Evolutionary conservation across 805 yeast species (phyloP), one percentile per base, ranked within the genome.

Genomic region (Saccharomycopsis oosterbeekiorum): DNA sequence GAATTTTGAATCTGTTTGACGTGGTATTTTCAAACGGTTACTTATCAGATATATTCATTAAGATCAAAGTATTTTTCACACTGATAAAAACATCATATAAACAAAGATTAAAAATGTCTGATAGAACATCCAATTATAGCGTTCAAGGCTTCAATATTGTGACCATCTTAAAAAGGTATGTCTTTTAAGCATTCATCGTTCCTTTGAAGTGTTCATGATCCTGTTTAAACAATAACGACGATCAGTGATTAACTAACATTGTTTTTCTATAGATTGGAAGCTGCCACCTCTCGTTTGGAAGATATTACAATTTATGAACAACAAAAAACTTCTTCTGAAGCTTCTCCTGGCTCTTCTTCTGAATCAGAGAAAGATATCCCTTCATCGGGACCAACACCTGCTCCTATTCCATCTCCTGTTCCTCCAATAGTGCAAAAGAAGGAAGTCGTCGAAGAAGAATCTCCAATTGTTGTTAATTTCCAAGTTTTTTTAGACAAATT

Each of bases 241-340:
- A 8, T 29, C 17, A 42, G 39, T 15, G 29, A 39, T 15, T 39
- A 34, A 37, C 57, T 40, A 34, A 4, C 34, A 15, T 57, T 15
- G 10, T 21, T 34, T 17, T 15, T n/a, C 41, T 24, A 70, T 69
- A 80, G 96, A 66, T 81, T 91, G 68, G 97, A 91, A 73, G 93
- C 96, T 15, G 97, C 97, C 41, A 89, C 97, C 10, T 86, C 96
- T 5, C 84, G 97, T 57, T 82, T 91, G 67, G 97, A 91, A 70
- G 97, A 91, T 71, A 84, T 91, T 55, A 89, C 96, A 37, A 80
- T 87, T 59, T 85, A 80, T 71, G 89, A 85, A 67, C 83, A 82
- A 43, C 75, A 74, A 61, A 42, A 59, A 14, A 42, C 2, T 11
- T 12, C 47, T 43, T 42, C 55, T 14, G 50, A 51, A 29, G 14